A percentile compares a stretch with the other conserved stretches of the same genome.
Evolutionary conservation across 1,284 basidiomycete genomes (phyloP).

Genomic region (Abortiporus biennis): DNA sequence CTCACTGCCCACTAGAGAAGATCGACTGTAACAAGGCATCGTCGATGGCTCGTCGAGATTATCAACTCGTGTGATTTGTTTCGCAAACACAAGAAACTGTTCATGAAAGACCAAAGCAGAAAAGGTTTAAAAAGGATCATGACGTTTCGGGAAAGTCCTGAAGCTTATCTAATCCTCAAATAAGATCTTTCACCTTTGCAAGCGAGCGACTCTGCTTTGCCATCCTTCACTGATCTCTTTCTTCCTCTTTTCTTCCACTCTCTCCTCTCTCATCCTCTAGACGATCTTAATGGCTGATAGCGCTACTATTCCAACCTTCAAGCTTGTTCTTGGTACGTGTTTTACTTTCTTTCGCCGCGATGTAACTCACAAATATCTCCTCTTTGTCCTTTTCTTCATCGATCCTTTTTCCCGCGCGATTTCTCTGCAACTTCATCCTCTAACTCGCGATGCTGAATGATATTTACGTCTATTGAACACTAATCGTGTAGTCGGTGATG

Average conservation of each 20-base stretch:
- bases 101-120: too few relatives aligned
- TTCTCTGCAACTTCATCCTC: conserved; percentile 1
- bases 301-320: conserved; percentile 81
- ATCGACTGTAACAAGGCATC: too few relatives aligned
- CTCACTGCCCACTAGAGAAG: too few relatives aligned
- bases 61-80: too few relatives aligned
- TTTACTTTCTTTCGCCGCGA: conserved; percentile 7
- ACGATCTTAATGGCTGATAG: conserved; percentile 37
- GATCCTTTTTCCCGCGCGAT: conserved; percentile 15
- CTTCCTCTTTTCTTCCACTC: conserved; percentile 21
- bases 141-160: conserved; percentile 7
- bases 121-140: neutral
- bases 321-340: conserved; percentile 91
- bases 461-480: conserved; percentile 18
- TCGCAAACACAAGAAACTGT: too few relatives aligned
- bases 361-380: conserved; percentile 6
- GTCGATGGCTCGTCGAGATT: too few relatives aligned
- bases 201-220: conserved; percentile 17
- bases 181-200: conserved; percentile 12
- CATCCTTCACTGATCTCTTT: conserved; percentile 18
- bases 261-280: conserved; percentile 15
- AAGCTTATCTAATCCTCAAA: conserved; percentile 5
- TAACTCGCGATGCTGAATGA: conserved; percentile 6
- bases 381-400: conserved; percentile 15
- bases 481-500: conserved; percentile 84